Evolutionary conservation across 768 basidiomycete genomes (phyloP).

Genomic region (Mycena pura): DNA sequence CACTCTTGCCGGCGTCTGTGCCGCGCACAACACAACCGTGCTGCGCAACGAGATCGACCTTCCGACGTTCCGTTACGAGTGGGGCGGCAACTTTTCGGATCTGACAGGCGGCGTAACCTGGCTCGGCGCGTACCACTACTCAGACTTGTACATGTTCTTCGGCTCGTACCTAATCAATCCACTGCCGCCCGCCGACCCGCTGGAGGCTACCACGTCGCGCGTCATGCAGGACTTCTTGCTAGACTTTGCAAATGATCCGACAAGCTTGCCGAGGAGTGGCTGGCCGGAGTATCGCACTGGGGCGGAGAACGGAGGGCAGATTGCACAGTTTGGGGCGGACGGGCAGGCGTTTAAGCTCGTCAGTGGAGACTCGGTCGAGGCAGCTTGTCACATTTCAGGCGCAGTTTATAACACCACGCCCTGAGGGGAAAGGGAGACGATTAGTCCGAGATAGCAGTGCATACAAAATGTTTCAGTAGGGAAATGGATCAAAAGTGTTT

Average conservation of each 20-base stretch:
- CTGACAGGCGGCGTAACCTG: conserved; percentile 4
- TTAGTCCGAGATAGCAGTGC: background rate
- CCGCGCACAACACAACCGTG: conserved; percentile 3
- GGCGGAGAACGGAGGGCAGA: conserved; percentile 11
- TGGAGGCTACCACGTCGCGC: conserved; percentile 20
- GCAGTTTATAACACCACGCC: background rate
- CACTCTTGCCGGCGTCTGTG: conserved; percentile 8
- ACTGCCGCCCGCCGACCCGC: background rate
- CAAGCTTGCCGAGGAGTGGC: background rate
- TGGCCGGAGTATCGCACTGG: conserved; percentile 19
- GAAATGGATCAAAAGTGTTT: no score
- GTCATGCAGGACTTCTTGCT: conserved; percentile 28
- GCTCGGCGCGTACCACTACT: conserved; percentile 26
- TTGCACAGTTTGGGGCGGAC: conserved; percentile 18
- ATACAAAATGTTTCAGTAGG: no score
- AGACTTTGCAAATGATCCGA: conserved; percentile 29
- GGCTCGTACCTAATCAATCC: conserved; percentile 25
- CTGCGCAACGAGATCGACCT: conserved; percentile 8
- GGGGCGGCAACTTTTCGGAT: conserved; percentile 16
- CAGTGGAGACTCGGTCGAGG: background rate
- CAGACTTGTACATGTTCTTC: conserved; percentile 28
- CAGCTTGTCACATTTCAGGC: background rate
- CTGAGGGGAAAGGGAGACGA: background rate
- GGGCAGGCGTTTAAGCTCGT: conserved; percentile 13
- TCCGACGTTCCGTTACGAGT: conserved; percentile 17